phyloP scores from a whole-genome alignment of 345 rosid species.

The Garcia nutans region DNA sequence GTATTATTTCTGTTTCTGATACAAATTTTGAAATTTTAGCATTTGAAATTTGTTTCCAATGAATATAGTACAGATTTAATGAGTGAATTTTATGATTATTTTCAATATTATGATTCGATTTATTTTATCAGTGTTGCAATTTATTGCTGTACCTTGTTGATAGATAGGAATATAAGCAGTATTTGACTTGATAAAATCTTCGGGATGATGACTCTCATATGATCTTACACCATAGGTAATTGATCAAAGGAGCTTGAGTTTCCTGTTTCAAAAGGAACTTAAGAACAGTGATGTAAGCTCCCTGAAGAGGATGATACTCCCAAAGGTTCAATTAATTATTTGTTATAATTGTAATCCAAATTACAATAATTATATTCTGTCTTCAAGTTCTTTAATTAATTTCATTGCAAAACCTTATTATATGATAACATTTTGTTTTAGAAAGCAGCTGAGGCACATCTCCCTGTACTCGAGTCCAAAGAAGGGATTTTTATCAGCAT shows the following conservation, averaged over 20 bases:
- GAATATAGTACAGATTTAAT: background rate
- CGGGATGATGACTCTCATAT: conserved; percentile 9
- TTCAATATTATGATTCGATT: no score
- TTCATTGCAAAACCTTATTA: background rate
- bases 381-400: background rate
- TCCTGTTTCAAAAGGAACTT: conserved; percentile 89
- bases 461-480: conserved; percentile 77
- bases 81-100: background rate
- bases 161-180: background rate
- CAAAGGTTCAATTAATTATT: conserved; percentile 56
- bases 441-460: conserved; percentile 94
- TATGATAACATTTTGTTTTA: conserved; percentile 24
- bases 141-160: no score
- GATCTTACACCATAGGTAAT: conserved; percentile 44
- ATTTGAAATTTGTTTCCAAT: background rate
- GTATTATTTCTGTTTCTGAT: no score
- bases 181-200: background rate
- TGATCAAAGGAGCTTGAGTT: conserved; percentile 64
- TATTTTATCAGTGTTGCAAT: no score
- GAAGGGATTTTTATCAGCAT: conserved; percentile 77
- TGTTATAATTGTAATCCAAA: no score
- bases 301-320: conserved; percentile 86
- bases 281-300: conserved; percentile 96
- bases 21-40: no score
- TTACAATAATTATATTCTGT: background rate